These are phyloP conservation scores for Suillus decipiens DNA, from an alignment of 768 basidiomycete genomes.

Conservation along the genomic window DNA sequence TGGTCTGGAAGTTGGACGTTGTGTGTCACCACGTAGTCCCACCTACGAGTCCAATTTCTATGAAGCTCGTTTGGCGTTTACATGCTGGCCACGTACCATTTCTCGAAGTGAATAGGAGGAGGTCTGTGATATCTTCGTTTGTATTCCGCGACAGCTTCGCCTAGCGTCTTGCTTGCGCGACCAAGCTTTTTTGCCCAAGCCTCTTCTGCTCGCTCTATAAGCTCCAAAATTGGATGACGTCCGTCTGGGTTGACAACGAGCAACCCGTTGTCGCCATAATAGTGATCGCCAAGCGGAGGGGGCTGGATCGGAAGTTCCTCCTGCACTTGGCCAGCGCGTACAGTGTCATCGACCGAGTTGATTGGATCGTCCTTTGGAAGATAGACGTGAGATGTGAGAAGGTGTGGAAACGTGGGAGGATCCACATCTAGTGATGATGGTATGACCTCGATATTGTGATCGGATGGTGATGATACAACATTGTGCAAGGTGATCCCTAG, in stretches of 20 bases:
- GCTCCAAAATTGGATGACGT: constrained; percentile 45
- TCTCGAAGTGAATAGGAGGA: constrained; percentile 45
- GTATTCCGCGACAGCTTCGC: no score
- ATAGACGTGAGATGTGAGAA: background rate
- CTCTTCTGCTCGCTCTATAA: constrained; percentile 38
- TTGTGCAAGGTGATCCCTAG: constrained; percentile 5
- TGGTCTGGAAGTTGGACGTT: constrained; percentile 45
- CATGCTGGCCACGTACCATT: constrained; percentile 33
- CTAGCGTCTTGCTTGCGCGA: constrained; percentile 38
- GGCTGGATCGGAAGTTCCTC: background rate
- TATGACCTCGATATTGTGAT: background rate
- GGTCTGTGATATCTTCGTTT: constrained; percentile 33
- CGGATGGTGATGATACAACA: background rate
- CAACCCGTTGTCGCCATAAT: constrained; percentile 29
- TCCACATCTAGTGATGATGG: background rate
- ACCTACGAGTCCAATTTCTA: constrained; percentile 27
- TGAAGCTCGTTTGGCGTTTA: background rate
- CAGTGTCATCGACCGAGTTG: background rate
- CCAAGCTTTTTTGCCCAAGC: constrained; percentile 38
- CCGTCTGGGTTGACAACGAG: constrained; percentile 37
- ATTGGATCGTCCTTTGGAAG: background rate
- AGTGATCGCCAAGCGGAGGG: constrained; percentile 20
- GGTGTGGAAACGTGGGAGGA: no score
- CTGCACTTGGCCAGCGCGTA: background rate
- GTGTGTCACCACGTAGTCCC: constrained; percentile 42